Evolutionary conservation across 2,329 filamentous ascomycete genomes (phyloP).

Genomic region (Alternaria sp.): DNA sequence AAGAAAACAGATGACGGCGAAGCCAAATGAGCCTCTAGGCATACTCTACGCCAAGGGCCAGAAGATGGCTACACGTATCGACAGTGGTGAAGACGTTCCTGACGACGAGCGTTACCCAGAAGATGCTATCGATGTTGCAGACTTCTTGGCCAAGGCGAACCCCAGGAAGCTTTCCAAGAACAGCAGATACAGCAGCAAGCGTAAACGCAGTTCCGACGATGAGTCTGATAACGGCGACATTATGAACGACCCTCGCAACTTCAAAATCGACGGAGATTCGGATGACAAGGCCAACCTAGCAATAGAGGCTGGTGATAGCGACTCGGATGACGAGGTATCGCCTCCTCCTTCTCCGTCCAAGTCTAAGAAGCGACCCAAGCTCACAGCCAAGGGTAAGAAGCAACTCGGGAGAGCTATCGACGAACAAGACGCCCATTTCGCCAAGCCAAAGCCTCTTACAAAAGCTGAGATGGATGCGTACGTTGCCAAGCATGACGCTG

Average conservation of each 20-base stretch:
- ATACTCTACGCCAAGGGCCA: background rate
- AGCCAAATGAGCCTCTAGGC: slow-evolving; percentile 5
- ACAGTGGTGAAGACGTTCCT: background rate
- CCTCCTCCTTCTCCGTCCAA: background rate
- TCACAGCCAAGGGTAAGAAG: background rate
- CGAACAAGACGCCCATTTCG: background rate
- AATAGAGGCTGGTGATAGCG: background rate
- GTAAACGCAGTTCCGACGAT: background rate
- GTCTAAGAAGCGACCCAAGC: background rate
- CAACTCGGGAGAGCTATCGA: background rate
- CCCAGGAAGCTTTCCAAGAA: background rate
- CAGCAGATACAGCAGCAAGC: background rate
- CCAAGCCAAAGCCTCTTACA: background rate
- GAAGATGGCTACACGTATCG: background rate
- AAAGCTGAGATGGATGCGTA: background rate
- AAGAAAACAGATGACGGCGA: background rate
- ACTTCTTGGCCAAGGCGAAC: background rate
- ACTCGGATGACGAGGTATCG: background rate
- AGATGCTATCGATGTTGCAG: background rate
- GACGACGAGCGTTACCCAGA: slow-evolving; percentile 2
- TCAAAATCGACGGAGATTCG: background rate
- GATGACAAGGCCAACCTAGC: background rate
- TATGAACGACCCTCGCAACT: background rate
- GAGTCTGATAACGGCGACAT: background rate
- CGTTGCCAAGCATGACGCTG: background rate